Evolutionary conservation across 352 stramenopile species (phyloP), one percentile per base, ranked within the genome.

Genomic region (Aphanomyces invadans): DNA sequence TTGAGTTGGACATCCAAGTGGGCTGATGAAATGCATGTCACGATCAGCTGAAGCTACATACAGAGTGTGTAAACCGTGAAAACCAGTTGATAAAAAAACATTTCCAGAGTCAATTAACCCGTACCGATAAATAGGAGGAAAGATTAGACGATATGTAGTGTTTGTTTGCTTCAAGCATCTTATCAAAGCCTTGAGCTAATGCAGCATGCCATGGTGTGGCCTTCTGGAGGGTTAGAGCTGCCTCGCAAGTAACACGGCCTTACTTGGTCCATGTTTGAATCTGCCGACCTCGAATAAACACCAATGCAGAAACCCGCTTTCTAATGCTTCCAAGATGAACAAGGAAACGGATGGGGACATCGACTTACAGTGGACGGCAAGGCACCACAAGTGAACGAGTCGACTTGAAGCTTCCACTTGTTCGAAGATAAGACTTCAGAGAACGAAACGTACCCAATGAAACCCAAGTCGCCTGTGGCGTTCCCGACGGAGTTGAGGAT

Each of bases 11-110:
- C 11, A 25, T 49, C 33, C 10, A 64, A 12, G 9, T 31, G n/a
- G 9, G 28, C 38, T 0, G 55, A 28, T 10, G 38, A 25, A 21
- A 38, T 28, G 19, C 25, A 12, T 10, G 55, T 52, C 7, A 64
- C 55, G 15, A 64, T 17, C 3, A 64, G 11, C 28, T 38, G 55
- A 23, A 64, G 33, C 55, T 64, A 52, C 15, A 53, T 12, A 42
- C 45, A 53, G 1, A 26, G 4, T 25, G 31, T n/a, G n/a, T n/a
- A n/a, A n/a, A n/a, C n/a, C n/a, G n/a, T n/a, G n/a, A n/a, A n/a
- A n/a, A n/a, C n/a, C n/a, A n/a, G n/a, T n/a, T n/a, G n/a, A n/a
- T n/a, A n/a, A n/a, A n/a, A n/a, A n/a, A n/a, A n/a, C n/a, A n/a
- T n/a, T n/a, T n/a, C n/a, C n/a, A n/a, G n/a, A n/a, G n/a, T n/a